Evolutionary conservation across 768 basidiomycete genomes (phyloP).

Genomic region (Termitomyces sp.): DNA sequence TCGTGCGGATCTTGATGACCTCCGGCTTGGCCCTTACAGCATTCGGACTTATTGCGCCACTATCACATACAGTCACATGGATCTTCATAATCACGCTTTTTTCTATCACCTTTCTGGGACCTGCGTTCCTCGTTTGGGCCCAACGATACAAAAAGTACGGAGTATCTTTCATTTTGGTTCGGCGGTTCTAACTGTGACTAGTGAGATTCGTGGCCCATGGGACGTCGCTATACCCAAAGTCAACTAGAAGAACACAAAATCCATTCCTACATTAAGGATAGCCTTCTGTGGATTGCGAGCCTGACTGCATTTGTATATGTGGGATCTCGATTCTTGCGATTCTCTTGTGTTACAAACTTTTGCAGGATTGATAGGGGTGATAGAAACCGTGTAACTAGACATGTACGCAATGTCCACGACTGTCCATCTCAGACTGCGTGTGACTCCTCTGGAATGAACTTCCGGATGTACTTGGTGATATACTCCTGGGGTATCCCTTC

Average conservation of each 20-base stretch:
- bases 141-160: conserved; percentile 84
- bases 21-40: conserved; percentile 43
- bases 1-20: conserved; percentile 51
- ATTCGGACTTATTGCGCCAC: conserved; percentile 42
- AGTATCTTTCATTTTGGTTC: conserved; percentile 7
- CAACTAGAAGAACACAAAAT: conserved; percentile 22
- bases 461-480: conserved; percentile 38
- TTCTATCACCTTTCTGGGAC: conserved; percentile 67
- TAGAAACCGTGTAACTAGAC: not conserved
- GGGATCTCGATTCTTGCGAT: not conserved
- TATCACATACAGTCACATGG: conserved; percentile 52
- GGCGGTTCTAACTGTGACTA: conserved; percentile 25
- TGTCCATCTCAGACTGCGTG: not conserved
- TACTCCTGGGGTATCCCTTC: conserved; percentile 36
- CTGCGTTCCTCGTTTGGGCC: conserved; percentile 75
- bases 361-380: not conserved
- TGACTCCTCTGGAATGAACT: conserved; percentile 28
- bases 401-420: not conserved
- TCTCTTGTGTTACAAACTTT: not conserved
- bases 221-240: conserved; percentile 79
- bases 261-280: not conserved
- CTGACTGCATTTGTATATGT: not conserved
- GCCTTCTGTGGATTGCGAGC: not conserved
- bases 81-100: conserved; percentile 46
- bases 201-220: conserved; percentile 89